phyloP scores from a whole-genome alignment of 1,139 yeast species.

The Lodderomyces oxycetoniae region DNA sequence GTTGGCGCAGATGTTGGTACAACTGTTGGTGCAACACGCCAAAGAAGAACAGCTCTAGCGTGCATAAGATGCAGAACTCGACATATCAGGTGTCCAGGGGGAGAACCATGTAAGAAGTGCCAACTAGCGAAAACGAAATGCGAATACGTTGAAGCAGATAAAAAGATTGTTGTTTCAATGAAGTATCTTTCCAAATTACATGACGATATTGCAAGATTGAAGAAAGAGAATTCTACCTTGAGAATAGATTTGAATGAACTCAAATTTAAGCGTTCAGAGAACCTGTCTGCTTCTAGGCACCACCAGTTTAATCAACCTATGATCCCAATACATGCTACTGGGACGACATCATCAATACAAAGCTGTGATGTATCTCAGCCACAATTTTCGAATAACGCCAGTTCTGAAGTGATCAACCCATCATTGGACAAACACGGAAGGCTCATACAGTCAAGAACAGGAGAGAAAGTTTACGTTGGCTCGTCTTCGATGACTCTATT shows the following conservation, averaged over 20 bases:
- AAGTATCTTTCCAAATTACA: conserved; percentile 67
- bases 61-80: conserved; percentile 72
- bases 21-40: conserved; percentile 9
- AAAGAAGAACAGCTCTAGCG: conserved; percentile 37
- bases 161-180: conserved; percentile 73
- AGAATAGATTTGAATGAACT: conserved; percentile 42
- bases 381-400: conserved; percentile 6
- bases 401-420: conserved; percentile 63
- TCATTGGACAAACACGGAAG: conserved; percentile 67
- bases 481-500: conserved; percentile 78
- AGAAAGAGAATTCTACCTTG: conserved; percentile 52
- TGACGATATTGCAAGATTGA: conserved; percentile 53
- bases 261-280: conserved; percentile 13
- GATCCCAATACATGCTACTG: conserved; percentile 7
- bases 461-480: conserved; percentile 71
- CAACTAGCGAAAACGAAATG: conserved; percentile 54
- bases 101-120: conserved; percentile 71
- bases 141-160: conserved; percentile 74
- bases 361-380: background rate
- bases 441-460: conserved; percentile 66
- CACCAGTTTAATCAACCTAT: background rate
- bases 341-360: background rate
- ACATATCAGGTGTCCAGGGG: conserved; percentile 80
- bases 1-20: no score
- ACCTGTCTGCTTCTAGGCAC: background rate